Evolutionary conservation across 1,284 basidiomycete species (phyloP), one percentile per base, ranked within the genome.

Genomic region (Takashimella koratensis): DNA sequence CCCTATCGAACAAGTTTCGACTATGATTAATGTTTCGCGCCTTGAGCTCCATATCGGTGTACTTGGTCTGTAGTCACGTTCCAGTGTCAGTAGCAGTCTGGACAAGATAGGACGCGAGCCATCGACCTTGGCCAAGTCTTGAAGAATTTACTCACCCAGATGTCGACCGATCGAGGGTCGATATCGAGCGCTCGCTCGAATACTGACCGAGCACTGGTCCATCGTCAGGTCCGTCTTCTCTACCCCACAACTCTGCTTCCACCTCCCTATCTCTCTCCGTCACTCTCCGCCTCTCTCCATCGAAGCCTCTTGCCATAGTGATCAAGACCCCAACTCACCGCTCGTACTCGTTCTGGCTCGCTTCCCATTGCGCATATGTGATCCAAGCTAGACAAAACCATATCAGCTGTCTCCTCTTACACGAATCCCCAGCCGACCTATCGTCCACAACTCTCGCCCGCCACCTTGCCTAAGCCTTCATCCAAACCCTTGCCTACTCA

Each of bases 31-130:
- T 90, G 69, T 98, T 98, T 60, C 95, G 86, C 20, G 88, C 87
- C 77, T 96, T 97, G 60, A 99, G 83, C 76, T 98, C 96, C 85
- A 93, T 93, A 76, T 98, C 96, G n/a, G 90, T 88, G 77, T 98
- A 98, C 62, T 85, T 86, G 53, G 96, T 79, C 64, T 67, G 36
- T n/a, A 3, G 49, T 10, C 23, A 36, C 26, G 10, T n/a, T 20
- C 24, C 39, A 24, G 43, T 48, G 4, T n/a, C n/a, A n/a, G n/a
- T n/a, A n/a, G n/a, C n/a, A n/a, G n/a, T n/a, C n/a, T n/a, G n/a
- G n/a, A n/a, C n/a, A n/a, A n/a, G n/a, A n/a, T n/a, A n/a, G n/a
- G n/a, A n/a, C n/a, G n/a, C n/a, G n/a, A n/a, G n/a, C n/a, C n/a
- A n/a, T n/a, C n/a, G n/a, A n/a, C n/a, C n/a, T n/a, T n/a, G n/a